phyloP scores from a whole-genome alignment of 805 yeast species.

The Cyberlindnera lachancei region DNA sequence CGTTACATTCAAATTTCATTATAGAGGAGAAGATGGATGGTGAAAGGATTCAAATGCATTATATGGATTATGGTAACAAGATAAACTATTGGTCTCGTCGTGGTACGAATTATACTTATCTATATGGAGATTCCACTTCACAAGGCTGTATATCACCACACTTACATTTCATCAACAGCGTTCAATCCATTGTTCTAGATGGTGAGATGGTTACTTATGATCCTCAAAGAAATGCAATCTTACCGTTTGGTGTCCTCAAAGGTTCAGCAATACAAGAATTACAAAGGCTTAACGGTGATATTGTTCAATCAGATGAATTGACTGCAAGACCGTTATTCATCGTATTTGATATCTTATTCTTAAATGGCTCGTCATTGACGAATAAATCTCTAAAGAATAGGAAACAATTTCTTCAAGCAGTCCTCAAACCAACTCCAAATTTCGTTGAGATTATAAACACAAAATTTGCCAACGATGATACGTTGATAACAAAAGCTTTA shows the following conservation, averaged over 20 bases:
- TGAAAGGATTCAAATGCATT: slow-evolving; percentile 77
- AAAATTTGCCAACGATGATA: slow-evolving; percentile 33
- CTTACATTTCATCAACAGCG: slow-evolving; percentile 30
- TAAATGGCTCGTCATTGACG: slow-evolving; percentile 62
- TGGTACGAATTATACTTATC: slow-evolving; percentile 63
- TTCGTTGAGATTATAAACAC: slow-evolving; percentile 43
- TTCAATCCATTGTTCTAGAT: slow-evolving; percentile 46
- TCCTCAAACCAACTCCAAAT: slow-evolving; percentile 32
- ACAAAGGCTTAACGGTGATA: slow-evolving; percentile 30
- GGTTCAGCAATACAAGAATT: slow-evolving; percentile 55
- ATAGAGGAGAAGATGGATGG: slow-evolving; percentile 95
- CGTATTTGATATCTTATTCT: slow-evolving; percentile 64
- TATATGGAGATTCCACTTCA: slow-evolving; percentile 51
- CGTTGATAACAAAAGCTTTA: slow-evolving; percentile 50
- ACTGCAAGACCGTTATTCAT: slow-evolving; percentile 48
- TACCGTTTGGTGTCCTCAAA: slow-evolving; percentile 80
- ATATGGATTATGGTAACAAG: slow-evolving; percentile 33
- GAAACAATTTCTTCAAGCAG: slow-evolving; percentile 38
- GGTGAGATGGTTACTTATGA: slow-evolving; percentile 95
- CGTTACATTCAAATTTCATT: slow-evolving; percentile 41
- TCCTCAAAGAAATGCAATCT: slow-evolving; percentile 39
- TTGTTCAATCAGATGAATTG: slow-evolving; percentile 21
- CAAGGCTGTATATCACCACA: slow-evolving; percentile 50
- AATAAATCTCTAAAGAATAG: slow-evolving; percentile 47
- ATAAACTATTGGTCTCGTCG: slow-evolving; percentile 45